Percentiles rank a stretch among this genome's conserved stretches.
Conservation (phyloP, 768 basidiomycete species). For the Myochromella boudieri region DNA sequence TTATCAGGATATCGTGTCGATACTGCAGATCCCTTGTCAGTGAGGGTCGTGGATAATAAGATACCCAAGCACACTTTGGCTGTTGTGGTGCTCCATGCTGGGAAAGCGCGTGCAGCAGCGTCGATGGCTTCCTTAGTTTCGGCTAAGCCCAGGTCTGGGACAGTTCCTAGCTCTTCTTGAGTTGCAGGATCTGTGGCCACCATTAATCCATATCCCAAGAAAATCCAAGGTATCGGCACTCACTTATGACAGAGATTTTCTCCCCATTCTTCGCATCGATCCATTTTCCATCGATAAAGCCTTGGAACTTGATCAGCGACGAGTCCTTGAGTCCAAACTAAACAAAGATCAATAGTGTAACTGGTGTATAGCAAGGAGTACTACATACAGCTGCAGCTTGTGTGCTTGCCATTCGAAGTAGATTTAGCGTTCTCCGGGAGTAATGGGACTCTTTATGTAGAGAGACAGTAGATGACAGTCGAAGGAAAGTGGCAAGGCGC, state of each 20-base stretch:
- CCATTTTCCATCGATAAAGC: conserved; percentile 85
- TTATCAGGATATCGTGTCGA: conserved; percentile 81
- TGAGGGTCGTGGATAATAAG: neutral
- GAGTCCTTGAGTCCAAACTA: conserved; percentile 81
- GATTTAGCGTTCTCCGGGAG: conserved; percentile 3
- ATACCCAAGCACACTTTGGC: conserved; percentile 59
- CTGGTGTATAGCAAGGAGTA: neutral
- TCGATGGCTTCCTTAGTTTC: conserved; percentile 86
- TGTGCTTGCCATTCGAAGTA: conserved; percentile 61
- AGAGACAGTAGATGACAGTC: conserved; percentile 24
- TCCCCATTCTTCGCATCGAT: conserved; percentile 73
- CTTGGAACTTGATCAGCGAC: conserved; percentile 72
- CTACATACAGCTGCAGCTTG: conserved; percentile 37
- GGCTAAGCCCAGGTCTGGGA: conserved; percentile 85
- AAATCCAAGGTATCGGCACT: conserved; percentile 23
- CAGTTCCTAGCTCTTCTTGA: conserved; percentile 74
- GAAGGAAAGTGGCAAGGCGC: conserved; percentile 20
- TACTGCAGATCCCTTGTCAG: conserved; percentile 39
- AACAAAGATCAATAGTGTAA: neutral
- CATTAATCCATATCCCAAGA: neutral
- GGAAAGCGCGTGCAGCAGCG: conserved; percentile 79
- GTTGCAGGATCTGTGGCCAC: conserved; percentile 81
- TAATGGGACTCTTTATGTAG: conserved; percentile 22
- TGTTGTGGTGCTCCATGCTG: conserved; percentile 83
- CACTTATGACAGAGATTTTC: conserved; percentile 76